Evolutionary conservation across 2,329 filamentous ascomycete species (phyloP).

Genomic region (Alternaria gansuensis): DNA sequence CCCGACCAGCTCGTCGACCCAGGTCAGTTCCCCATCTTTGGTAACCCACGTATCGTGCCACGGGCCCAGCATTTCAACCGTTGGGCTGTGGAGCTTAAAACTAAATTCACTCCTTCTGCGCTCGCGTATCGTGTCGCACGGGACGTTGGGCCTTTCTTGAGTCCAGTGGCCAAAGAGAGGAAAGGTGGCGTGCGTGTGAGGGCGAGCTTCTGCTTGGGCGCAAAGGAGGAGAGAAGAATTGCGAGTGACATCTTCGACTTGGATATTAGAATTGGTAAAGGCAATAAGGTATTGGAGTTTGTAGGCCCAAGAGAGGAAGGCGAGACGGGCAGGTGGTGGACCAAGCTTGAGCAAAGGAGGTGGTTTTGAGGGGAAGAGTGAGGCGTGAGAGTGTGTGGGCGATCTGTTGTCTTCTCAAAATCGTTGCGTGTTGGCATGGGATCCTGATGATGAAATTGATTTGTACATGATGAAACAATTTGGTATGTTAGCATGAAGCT

Average conservation of each 20-base stretch:
- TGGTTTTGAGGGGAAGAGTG: slow-evolving; percentile 54
- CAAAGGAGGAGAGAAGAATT: slow-evolving; percentile 31
- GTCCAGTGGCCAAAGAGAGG: slow-evolving; percentile 52
- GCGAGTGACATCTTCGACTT: slow-evolving; percentile 58
- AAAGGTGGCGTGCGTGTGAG: slow-evolving; percentile 55
- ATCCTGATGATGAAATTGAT: background rate
- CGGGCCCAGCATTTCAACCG: slow-evolving; percentile 45
- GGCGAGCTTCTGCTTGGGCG: slow-evolving; percentile 57
- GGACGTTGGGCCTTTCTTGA: slow-evolving; percentile 55
- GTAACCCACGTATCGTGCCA: slow-evolving; percentile 23
- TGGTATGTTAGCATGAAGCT: background rate
- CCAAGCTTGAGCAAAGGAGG: slow-evolving; percentile 54
- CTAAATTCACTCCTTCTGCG: slow-evolving; percentile 52
- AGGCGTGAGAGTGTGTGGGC: background rate
- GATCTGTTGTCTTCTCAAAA: background rate
- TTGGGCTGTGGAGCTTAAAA: slow-evolving; percentile 55
- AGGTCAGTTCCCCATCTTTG: slow-evolving; percentile 38
- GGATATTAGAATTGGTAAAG: slow-evolving; percentile 54
- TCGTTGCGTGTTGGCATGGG: background rate
- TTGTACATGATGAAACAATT: background rate
- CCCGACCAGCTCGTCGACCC: slow-evolving; percentile 38
- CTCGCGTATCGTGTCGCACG: slow-evolving; percentile 54
- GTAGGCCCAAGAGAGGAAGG: slow-evolving; percentile 57
- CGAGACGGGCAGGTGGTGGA: slow-evolving; percentile 53
- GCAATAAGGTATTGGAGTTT: slow-evolving; percentile 54